Percentiles rank a stretch among this genome's conserved stretches.
Evolutionary conservation across 352 stramenopile species (phyloP).

Genomic region (Phytophthora ramorum): DNA sequence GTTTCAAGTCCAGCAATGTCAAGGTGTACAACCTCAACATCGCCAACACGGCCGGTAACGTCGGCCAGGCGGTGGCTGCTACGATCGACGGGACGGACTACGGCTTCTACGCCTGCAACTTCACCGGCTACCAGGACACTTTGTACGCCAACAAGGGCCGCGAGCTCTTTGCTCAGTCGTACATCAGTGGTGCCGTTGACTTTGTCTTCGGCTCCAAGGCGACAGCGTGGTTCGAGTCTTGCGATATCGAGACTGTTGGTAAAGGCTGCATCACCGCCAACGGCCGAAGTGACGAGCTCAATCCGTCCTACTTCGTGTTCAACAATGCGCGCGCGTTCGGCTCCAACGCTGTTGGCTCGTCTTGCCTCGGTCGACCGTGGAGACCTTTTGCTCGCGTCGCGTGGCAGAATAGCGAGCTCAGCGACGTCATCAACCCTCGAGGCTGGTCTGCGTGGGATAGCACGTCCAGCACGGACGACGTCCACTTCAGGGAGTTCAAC

Average conservation of each 20-base stretch:
- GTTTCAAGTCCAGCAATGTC: constrained; percentile 26
- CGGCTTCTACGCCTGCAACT: too few species aligned
- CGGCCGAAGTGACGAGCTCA: constrained; percentile 6
- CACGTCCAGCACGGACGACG: constrained; percentile 9
- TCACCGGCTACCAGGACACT: constrained; percentile 13
- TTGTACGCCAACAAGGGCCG: constrained; percentile 27
- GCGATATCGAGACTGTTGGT: constrained; percentile 22
- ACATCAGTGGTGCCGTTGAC: constrained; percentile 11
- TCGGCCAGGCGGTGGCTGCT: constrained; percentile 23
- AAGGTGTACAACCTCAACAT: constrained; percentile 35
- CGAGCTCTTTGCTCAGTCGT: constrained; percentile 16
- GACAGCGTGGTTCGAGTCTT: constrained; percentile 19
- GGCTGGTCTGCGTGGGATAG: constrained; percentile 23
- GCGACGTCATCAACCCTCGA: constrained; percentile 14
- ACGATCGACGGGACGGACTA: constrained; percentile 14
- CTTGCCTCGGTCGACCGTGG: constrained; percentile 26
- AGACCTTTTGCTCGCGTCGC: constrained; percentile 20
- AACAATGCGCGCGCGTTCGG: constrained; percentile 19
- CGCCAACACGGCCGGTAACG: constrained; percentile 17
- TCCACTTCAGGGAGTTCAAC: constrained; percentile 27
- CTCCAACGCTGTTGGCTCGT: constrained; percentile 6
- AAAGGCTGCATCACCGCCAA: constrained; percentile 30
- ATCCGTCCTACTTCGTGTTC: constrained; percentile 29
- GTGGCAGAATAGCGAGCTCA: constrained; percentile 6
- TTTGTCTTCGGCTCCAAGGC: constrained; percentile 28